These are phyloP conservation scores for Heliamphora exappendiculata DNA, from an alignment of 148 eudicot genomes.

Conservation along the genomic window DNA sequence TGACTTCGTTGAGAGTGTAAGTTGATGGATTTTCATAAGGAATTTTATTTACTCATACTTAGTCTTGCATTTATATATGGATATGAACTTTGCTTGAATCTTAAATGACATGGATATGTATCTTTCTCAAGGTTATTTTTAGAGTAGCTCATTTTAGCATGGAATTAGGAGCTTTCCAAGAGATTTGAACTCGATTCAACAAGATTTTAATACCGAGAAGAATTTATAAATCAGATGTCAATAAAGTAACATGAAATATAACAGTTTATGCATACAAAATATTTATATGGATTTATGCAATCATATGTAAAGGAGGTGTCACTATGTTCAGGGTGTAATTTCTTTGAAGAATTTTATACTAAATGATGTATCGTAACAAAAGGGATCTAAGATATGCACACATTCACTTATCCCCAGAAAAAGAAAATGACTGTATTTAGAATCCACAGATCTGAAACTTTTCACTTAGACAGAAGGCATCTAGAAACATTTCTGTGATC, in stretches of 20 bases:
- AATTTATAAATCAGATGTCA: background rate
- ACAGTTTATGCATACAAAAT: background rate
- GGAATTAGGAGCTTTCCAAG: background rate
- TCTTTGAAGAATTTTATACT: background rate
- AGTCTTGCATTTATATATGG: background rate
- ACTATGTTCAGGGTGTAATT: background rate
- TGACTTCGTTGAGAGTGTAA: conserved; percentile 88
- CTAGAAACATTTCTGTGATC: no score
- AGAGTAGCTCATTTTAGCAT: background rate
- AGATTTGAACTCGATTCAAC: background rate
- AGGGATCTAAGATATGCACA: no score
- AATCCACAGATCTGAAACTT: no score
- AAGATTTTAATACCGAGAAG: background rate
- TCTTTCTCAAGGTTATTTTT: background rate
- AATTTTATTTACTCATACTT: background rate
- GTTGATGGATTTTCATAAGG: conserved; percentile 17
- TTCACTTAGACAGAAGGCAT: no score
- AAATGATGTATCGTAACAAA: no score
- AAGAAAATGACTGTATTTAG: no score
- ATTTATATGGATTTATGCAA: background rate
- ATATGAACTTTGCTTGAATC: background rate
- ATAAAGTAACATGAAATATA: background rate
- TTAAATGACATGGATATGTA: background rate
- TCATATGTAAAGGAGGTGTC: background rate
- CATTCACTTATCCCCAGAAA: no score